Base-by-base conservation (phyloP, 192 early-diverging fungal species). In the Spinellus fusiger region DNA sequence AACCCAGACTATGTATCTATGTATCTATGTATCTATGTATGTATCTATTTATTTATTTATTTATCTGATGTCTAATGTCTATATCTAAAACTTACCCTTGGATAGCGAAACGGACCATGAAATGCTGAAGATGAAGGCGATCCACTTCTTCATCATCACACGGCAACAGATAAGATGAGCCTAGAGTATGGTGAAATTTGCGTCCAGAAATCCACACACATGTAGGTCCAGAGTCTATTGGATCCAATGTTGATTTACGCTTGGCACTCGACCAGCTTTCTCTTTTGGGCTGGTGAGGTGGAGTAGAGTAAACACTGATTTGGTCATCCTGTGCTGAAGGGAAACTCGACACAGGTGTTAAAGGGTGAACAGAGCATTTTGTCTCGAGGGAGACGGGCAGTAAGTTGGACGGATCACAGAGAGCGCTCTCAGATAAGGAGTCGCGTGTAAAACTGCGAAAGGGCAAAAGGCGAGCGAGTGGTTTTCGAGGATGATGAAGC, bases 121-220 rank as follows among this genome's bases (percentile, higher is more conserved):
- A 83, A 54, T 83, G 81, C 25, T 73, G 72, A 12, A 75, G 50
- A 47, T 83, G 75, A 8, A 83, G 54, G 7, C 81, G 62, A 60
- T 83, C 76, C 3, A 76, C 71, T 49, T 83, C 81, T 32, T 74
- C 75, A 5, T 80, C 72, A 32, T 83, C 78, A 47, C 75, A 75
- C 0, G 77, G 81, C 16, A 80, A 66, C 37, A 79, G 53, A 60
- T 82, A 82, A 27, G 65, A 60, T 22, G 71, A 73, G 27, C 38
- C 73, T 16, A 64, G 67, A 9, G 68, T 67, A 18, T 65, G 66
- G 38, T 78, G 74, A 31, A 62, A 74, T 4, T 55, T 73, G 29
- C 47, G 70, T 63, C 51, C 74, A 49, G 20, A 68, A 54, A 54
- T 73, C 72, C 49, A 70, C 33, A 50, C 56, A 71, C 34, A 65